A percentile compares a stretch with the other conserved stretches of the same genome.
phyloP scores from a whole-genome alignment of 768 basidiomycete species.

The Infundibulicybe gibba region DNA sequence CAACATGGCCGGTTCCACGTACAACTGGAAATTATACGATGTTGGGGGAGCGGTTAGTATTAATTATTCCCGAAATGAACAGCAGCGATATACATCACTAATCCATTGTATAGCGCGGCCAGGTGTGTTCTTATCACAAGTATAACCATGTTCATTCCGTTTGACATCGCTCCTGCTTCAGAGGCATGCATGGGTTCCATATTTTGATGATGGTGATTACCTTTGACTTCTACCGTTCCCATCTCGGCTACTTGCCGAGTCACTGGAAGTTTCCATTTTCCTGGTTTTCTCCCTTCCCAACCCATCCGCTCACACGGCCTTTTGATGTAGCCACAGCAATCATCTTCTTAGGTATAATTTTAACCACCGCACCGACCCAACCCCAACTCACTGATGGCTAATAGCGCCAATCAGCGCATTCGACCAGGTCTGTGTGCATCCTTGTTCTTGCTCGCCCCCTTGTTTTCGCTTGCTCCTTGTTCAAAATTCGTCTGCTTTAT shows the following conservation, averaged over 20 bases:
- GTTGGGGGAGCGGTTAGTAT: conserved; percentile 74
- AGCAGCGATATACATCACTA: neutral
- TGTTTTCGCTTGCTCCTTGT: neutral
- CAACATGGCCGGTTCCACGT: conserved; percentile 50
- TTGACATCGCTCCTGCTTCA: conserved; percentile 17
- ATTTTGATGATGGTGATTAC: conserved; percentile 73
- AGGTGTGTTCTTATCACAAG: conserved; percentile 34
- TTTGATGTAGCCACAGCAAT: conserved; percentile 61
- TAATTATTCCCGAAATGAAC: neutral
- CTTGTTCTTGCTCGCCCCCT: too few species aligned
- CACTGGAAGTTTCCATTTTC: neutral
- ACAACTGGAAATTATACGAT: conserved; percentile 77
- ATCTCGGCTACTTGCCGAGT: neutral
- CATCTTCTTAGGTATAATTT: conserved; percentile 57
- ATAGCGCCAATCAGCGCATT: conserved; percentile 79
- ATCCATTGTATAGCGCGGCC: conserved; percentile 41
- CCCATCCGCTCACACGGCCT: neutral
- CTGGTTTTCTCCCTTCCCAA: neutral
- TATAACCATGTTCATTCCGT: neutral
- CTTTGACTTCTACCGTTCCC: neutral
- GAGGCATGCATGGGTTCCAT: conserved; percentile 79
- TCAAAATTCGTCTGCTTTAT: neutral
- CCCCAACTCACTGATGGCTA: neutral
- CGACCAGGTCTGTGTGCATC: conserved; percentile 55
- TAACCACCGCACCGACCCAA: neutral